Evolutionary conservation across 331 rosid species (phyloP).

Genomic region (Pyrus hybrid): DNA sequence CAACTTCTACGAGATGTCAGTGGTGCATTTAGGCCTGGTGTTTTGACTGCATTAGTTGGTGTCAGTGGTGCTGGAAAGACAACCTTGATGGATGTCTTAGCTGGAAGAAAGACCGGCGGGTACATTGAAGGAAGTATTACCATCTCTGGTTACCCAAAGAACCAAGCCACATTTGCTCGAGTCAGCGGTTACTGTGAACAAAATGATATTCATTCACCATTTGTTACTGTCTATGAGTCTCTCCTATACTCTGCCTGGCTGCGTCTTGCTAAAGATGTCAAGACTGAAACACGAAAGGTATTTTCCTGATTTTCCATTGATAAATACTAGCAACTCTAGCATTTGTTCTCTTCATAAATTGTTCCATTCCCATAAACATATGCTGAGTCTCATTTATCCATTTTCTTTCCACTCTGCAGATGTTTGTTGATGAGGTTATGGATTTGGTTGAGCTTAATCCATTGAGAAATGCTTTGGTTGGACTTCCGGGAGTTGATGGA

Average conservation of each 20-base stretch:
- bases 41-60: constrained; percentile 53
- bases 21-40: constrained; percentile 50
- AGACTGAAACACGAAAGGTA: constrained; percentile 26
- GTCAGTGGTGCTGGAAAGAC: constrained; percentile 73
- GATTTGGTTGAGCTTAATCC: constrained; percentile 29
- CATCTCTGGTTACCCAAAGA: constrained; percentile 50
- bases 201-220: constrained; percentile 52
- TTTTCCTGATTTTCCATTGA: not conserved
- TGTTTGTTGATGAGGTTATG: constrained; percentile 36
- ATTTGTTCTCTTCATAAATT: too few species aligned
- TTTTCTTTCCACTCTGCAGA: not conserved
- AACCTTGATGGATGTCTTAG: constrained; percentile 51
- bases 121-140: constrained; percentile 45
- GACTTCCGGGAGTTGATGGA: constrained; percentile 33
- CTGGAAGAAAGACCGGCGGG: constrained; percentile 59
- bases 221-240: constrained; percentile 48
- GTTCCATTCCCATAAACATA: too few species aligned
- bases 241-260: constrained; percentile 49
- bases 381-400: not conserved
- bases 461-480: constrained; percentile 28
- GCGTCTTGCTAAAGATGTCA: constrained; percentile 38
- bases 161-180: constrained; percentile 49
- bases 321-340: too few species aligned
- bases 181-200: constrained; percentile 61
- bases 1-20: constrained; percentile 42